A percentile compares a stretch with the other conserved stretches of the same genome.
phyloP scores from a whole-genome alignment of 176 grass and related monocot genomes.

The Oryza meridionalis region DNA sequence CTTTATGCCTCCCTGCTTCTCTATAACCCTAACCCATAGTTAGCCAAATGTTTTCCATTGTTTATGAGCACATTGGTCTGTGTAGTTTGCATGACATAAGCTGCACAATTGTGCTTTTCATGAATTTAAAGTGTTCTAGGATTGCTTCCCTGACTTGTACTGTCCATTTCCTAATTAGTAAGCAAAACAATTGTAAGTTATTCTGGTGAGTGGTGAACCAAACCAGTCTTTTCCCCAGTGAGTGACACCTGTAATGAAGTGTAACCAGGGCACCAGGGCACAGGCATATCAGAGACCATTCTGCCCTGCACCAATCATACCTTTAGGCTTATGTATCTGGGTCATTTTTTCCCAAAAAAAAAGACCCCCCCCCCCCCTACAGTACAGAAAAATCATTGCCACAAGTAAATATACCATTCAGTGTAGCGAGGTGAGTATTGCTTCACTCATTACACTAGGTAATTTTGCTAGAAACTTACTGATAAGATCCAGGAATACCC shows the following conservation, averaged over 20 bases:
- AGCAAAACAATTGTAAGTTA: slow-evolving; percentile 27
- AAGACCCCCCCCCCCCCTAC: background rate
- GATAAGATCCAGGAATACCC: background rate
- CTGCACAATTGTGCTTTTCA: slow-evolving; percentile 38
- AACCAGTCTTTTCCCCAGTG: slow-evolving; percentile 10
- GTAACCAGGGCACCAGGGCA: slow-evolving; percentile 15
- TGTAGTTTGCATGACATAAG: slow-evolving; percentile 40
- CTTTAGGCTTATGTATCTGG: slow-evolving; percentile 18
- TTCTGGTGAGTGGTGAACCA: slow-evolving; percentile 14
- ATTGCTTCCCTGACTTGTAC: slow-evolving; percentile 7
- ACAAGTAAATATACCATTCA: slow-evolving; percentile 8
- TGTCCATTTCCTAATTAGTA: slow-evolving; percentile 25
- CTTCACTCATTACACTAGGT: slow-evolving; percentile 18
- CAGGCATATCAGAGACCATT: slow-evolving; percentile 22
- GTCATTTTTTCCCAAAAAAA: background rate
- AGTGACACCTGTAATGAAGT: slow-evolving; percentile 16
- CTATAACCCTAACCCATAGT: slow-evolving; percentile 34
- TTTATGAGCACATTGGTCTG: slow-evolving; percentile 20
- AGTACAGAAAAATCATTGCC: slow-evolving; percentile 11
- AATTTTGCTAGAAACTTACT: slow-evolving; percentile 23
- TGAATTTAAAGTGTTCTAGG: slow-evolving; percentile 12
- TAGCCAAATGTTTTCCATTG: slow-evolving; percentile 35
- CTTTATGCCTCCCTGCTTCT: slow-evolving; percentile 50
- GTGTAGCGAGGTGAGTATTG: slow-evolving; percentile 6
- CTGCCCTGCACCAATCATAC: slow-evolving; percentile 13